phyloP scores from a whole-genome alignment of 2,329 filamentous ascomycete genomes.

The Penicillium capsulatum region DNA sequence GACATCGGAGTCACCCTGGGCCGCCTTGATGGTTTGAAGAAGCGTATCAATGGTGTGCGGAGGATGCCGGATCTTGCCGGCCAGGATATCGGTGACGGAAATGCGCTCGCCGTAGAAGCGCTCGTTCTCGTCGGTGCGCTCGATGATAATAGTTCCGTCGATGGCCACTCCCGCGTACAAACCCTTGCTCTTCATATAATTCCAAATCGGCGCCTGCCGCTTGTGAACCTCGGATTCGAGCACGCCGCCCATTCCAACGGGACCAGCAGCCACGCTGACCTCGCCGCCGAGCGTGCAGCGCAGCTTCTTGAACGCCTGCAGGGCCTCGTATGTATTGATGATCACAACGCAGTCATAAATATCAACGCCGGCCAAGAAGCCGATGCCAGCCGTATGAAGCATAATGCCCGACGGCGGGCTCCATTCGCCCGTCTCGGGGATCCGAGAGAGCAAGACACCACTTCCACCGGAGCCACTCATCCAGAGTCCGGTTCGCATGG shows the following conservation, averaged over 20 bases:
- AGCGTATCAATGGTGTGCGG: slow-evolving; percentile 57
- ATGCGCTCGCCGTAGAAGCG: slow-evolving; percentile 72
- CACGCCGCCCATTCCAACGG: slow-evolving; percentile 69
- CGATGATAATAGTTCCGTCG: slow-evolving; percentile 81
- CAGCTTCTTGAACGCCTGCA: slow-evolving; percentile 78
- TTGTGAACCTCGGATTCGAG: slow-evolving; percentile 67
- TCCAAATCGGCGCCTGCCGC: slow-evolving; percentile 68
- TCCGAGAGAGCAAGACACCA: slow-evolving; percentile 77
- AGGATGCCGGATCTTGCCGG: slow-evolving; percentile 56
- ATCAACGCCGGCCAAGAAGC: slow-evolving; percentile 86
- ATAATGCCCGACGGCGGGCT: slow-evolving; percentile 87
- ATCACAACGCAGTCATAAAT: slow-evolving; percentile 95
- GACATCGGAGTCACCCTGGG: slow-evolving; percentile 75
- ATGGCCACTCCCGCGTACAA: slow-evolving; percentile 83
- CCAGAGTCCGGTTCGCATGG: slow-evolving; percentile 90
- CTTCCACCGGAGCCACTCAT: slow-evolving; percentile 86
- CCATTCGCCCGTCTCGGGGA: slow-evolving; percentile 77
- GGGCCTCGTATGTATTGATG: slow-evolving; percentile 78
- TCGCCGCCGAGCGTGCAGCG: slow-evolving; percentile 78
- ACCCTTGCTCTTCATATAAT: slow-evolving; percentile 83
- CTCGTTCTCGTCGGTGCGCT: slow-evolving; percentile 83
- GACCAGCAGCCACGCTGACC: slow-evolving; percentile 70
- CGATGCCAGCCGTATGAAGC: slow-evolving; percentile 81
- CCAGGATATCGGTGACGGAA: slow-evolving; percentile 59
- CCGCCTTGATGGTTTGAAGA: slow-evolving; percentile 79